These are phyloP conservation scores for Trichosporon faecale DNA, from an alignment of 1,284 basidiomycete species.

Conservation along the genomic window DNA sequence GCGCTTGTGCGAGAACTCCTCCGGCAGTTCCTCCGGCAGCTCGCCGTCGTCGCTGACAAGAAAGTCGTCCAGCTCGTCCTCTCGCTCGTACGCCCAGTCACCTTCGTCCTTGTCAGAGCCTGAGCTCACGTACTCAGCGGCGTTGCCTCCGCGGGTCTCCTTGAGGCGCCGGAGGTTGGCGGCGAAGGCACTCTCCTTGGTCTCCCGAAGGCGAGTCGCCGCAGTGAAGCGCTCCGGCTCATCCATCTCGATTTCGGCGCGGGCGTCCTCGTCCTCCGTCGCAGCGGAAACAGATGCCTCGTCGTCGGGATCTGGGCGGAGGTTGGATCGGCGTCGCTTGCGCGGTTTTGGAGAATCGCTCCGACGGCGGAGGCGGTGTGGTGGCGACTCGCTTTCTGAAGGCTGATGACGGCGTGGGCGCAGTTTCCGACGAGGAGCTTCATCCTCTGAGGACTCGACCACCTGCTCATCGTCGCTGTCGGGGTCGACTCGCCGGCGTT, in stretches of 20 bases:
- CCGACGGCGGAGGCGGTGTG: neutral
- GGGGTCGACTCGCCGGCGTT: neutral
- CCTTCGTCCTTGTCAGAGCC: constrained; percentile 28
- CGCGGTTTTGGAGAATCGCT: neutral
- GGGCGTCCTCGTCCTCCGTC: constrained; percentile 50
- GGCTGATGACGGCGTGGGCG: neutral
- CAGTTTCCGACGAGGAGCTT: neutral
- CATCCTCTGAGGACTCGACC: neutral
- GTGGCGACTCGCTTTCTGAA: neutral
- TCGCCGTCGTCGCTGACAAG: constrained; percentile 66
- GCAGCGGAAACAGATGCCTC: neutral
- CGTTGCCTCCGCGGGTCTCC: constrained; percentile 21
- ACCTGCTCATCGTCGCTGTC: neutral
- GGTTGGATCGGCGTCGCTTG: neutral
- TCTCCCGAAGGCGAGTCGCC: constrained; percentile 51
- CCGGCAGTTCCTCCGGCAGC: constrained; percentile 56
- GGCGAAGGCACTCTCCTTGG: constrained; percentile 23
- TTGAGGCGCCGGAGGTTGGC: constrained; percentile 39
- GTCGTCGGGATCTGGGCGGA: neutral
- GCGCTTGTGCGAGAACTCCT: constrained; percentile 71
- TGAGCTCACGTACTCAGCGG: constrained; percentile 8
- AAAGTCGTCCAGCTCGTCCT: constrained; percentile 53
- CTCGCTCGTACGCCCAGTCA: constrained; percentile 49
- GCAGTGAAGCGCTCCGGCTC: constrained; percentile 53
- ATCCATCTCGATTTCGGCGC: constrained; percentile 60